These are phyloP conservation scores for Arachnopeziza araneosa DNA, from an alignment of 2,329 filamentous ascomycete species.

Conservation along the genomic window DNA sequence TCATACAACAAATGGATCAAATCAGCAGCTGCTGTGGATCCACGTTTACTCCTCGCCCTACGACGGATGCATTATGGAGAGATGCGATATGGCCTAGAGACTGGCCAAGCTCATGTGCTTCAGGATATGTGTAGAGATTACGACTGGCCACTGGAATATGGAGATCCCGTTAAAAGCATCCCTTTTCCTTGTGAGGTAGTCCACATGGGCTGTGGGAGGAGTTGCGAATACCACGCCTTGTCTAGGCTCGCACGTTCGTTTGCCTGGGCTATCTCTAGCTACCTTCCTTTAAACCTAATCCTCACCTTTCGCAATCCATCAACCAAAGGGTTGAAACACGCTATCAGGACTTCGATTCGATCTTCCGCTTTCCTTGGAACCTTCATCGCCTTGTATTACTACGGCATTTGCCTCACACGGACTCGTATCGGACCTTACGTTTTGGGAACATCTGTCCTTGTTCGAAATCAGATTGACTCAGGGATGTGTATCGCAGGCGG, in stretches of 20 bases:
- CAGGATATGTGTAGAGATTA: slow-evolving; percentile 68
- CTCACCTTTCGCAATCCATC: slow-evolving; percentile 49
- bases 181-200: slow-evolving; percentile 81
- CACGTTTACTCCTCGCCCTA: slow-evolving; percentile 67
- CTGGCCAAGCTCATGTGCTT: slow-evolving; percentile 62
- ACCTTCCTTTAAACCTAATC: slow-evolving; percentile 69
- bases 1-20: slow-evolving; percentile 80
- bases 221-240: slow-evolving; percentile 68
- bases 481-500: slow-evolving; percentile 67
- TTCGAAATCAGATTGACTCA: slow-evolving; percentile 49
- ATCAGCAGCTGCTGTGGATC: slow-evolving; percentile 68
- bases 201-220: slow-evolving; percentile 71
- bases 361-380: slow-evolving; percentile 73
- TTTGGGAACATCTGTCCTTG: slow-evolving; percentile 46
- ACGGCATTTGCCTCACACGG: slow-evolving; percentile 73
- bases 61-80: slow-evolving; percentile 57
- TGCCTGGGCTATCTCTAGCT: slow-evolving; percentile 69
- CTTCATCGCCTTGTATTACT: slow-evolving; percentile 79
- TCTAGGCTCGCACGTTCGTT: slow-evolving; percentile 64
- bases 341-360: slow-evolving; percentile 54
- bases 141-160: slow-evolving; percentile 62
- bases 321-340: slow-evolving; percentile 39
- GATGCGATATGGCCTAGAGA: slow-evolving; percentile 69
- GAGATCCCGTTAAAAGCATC: slow-evolving; percentile 61
- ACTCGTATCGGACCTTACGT: slow-evolving; percentile 67